These are phyloP conservation scores for Kazachstania bromeliacearum DNA, from an alignment of 805 yeast genomes.

Conservation along the genomic window DNA sequence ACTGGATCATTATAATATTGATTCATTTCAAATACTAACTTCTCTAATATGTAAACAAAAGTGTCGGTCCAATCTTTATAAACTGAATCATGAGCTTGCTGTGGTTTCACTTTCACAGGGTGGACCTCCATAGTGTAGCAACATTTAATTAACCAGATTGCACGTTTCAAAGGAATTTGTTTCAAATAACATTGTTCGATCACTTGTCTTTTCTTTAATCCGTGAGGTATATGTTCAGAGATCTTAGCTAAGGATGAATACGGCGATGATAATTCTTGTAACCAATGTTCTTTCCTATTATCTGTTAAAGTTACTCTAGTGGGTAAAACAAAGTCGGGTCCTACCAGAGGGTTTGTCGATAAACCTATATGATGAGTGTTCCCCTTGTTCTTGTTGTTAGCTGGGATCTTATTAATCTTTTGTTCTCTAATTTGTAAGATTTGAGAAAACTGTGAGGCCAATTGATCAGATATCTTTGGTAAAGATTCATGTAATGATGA, in stretches of 20 bases:
- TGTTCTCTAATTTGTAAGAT: constrained; percentile 25
- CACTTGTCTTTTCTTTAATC: constrained; percentile 62
- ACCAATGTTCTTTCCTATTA: constrained; percentile 77
- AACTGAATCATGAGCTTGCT: constrained; percentile 35
- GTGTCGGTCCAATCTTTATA: constrained; percentile 86
- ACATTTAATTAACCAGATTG: constrained; percentile 86
- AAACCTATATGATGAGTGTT: constrained; percentile 3
- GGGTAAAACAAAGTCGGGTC: constrained; percentile 27
- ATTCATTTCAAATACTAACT: constrained; percentile 27
- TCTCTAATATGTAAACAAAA: constrained; percentile 44
- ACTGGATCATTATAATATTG: constrained; percentile 22
- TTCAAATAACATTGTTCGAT: constrained; percentile 64
- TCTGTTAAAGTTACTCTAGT: constrained; percentile 79
- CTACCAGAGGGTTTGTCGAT: constrained; percentile 17
- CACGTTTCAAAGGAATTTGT: constrained; percentile 66
- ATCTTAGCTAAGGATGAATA: constrained; percentile 56
- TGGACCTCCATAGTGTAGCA: constrained; percentile 66
- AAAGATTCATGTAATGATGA: constrained; percentile 28
- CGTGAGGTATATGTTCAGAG: constrained; percentile 81
- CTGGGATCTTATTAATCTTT: constrained; percentile 23
- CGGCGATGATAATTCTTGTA: constrained; percentile 65
- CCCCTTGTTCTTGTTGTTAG: constrained; percentile 5
- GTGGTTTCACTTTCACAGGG: constrained; percentile 10
- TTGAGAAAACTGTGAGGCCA: constrained; percentile 24
- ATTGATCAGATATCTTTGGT: constrained; percentile 22